phyloP scores from a whole-genome alignment of 2,329 filamentous ascomycete species.

The Emmonsiellopsis sp. region DNA sequence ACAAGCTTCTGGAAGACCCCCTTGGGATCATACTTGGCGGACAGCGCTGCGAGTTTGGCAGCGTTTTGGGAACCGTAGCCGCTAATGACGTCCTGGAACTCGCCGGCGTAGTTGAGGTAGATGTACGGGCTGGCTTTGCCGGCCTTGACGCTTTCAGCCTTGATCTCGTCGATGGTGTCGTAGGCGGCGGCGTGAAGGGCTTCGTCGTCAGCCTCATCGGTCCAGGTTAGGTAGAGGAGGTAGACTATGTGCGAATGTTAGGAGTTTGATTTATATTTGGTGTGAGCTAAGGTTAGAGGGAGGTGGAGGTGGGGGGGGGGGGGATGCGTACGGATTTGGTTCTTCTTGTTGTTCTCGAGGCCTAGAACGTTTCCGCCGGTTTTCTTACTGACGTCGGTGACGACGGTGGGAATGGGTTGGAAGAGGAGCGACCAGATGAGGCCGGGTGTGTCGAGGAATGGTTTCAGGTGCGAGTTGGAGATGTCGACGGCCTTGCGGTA shows the following conservation, averaged over 20 bases:
- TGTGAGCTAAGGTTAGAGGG: not conserved
- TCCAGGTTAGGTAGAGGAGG: conserved; percentile 22
- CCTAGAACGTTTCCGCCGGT: conserved; percentile 23
- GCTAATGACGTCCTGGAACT: not conserved
- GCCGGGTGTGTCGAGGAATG: not conserved
- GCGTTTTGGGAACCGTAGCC: conserved; percentile 8
- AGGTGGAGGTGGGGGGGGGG: too few species aligned
- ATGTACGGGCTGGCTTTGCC: not conserved
- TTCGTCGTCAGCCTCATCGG: conserved; percentile 22
- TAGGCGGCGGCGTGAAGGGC: conserved; percentile 10
- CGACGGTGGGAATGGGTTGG: conserved; percentile 31
- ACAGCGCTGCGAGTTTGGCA: conserved; percentile 9
- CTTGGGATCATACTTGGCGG: conserved; percentile 7
- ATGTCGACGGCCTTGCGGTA: conserved; percentile 4
- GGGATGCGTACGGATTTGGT: conserved; percentile 20
- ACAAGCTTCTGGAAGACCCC: conserved; percentile 9
- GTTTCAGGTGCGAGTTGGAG: conserved; percentile 1
- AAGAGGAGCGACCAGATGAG: conserved; percentile 12
- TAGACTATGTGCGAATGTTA: conserved; percentile 17
- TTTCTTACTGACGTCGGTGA: conserved; percentile 22
- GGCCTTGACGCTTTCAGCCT: not conserved
- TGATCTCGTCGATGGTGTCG: not conserved
- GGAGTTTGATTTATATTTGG: conserved; percentile 2
- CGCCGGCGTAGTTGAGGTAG: conserved; percentile 3
- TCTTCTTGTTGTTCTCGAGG: conserved; percentile 21